These are phyloP conservation scores for Epichloe sibirici DNA, from an alignment of 2,329 filamentous ascomycete species.

Conservation along the genomic window DNA sequence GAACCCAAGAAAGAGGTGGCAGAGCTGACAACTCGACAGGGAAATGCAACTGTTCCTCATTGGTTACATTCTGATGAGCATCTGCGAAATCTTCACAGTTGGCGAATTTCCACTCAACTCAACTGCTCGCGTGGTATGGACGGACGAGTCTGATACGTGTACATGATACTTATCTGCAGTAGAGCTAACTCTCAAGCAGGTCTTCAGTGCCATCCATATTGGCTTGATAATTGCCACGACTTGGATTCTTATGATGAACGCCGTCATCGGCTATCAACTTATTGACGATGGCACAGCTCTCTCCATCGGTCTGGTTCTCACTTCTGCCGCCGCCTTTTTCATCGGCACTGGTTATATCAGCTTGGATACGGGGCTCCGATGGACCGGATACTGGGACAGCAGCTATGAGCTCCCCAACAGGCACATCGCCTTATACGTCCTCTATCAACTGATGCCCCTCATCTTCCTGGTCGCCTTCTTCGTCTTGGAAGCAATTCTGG, in stretches of 20 bases:
- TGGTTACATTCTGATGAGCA: constrained; percentile 73
- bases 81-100: constrained; percentile 94
- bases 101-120: constrained; percentile 71
- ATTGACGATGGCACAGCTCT: constrained; percentile 85
- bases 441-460: constrained; percentile 83
- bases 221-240: constrained; percentile 77
- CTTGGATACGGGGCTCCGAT: constrained; percentile 80
- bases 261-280: constrained; percentile 82
- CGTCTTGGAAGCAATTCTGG: constrained; percentile 69
- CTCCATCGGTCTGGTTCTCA: constrained; percentile 63
- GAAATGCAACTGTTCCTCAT: constrained; percentile 94
- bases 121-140: constrained; percentile 58
- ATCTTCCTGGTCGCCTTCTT: constrained; percentile 85
- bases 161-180: not conserved
- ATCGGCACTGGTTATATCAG: constrained; percentile 92
- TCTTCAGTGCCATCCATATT: constrained; percentile 81
- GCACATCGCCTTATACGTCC: constrained; percentile 78
- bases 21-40: constrained; percentile 33
- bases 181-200: constrained; percentile 55
- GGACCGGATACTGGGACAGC: constrained; percentile 65
- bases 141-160: not conserved
- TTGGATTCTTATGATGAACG: constrained; percentile 89
- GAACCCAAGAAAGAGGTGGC: not conserved
- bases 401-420: constrained; percentile 49
- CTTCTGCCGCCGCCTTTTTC: constrained; percentile 61